phyloP scores from a whole-genome alignment of 306 rosid genomes.

The Sechiopsis laciniata region DNA sequence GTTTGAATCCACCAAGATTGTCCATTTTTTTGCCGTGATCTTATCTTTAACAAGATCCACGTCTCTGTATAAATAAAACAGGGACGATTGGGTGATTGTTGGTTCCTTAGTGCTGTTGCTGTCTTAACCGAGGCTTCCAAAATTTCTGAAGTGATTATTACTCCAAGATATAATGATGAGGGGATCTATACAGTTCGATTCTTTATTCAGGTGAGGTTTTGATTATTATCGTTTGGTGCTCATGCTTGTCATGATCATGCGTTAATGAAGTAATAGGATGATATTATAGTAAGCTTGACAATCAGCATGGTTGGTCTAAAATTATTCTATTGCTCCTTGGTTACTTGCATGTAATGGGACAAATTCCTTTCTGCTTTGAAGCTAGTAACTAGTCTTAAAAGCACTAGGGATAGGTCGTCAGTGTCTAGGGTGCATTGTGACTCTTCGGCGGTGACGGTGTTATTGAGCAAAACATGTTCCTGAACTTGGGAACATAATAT shows the following conservation, averaged over 20 bases:
- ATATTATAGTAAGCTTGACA: too few relatives aligned
- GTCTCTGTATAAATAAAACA: conserved; percentile 26
- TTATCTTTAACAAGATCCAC: conserved; percentile 13
- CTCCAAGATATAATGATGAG: conserved; percentile 90
- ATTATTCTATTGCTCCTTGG: too few relatives aligned
- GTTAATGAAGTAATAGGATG: background rate
- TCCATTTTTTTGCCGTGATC: background rate
- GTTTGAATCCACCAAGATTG: too few relatives aligned
- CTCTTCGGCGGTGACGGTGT: background rate
- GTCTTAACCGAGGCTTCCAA: conserved; percentile 91
- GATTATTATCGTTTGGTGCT: background rate
- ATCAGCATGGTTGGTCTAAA: too few relatives aligned
- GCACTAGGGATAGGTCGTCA: background rate
- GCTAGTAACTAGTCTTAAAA: conserved; percentile 1
- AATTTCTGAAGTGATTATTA: conserved; percentile 89
- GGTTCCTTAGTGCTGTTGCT: conserved; percentile 99
- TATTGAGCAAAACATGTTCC: background rate
- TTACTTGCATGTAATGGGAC: background rate
- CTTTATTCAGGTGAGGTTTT: conserved; percentile 79
- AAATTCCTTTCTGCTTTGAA: background rate
- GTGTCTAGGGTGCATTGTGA: background rate
- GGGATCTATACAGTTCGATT: conserved; percentile 94
- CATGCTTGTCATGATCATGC: background rate
- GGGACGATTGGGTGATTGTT: conserved; percentile 98
- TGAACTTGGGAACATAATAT: background rate